phyloP scores from a whole-genome alignment of 306 rosid genomes.

The Castanea mollissima region DNA sequence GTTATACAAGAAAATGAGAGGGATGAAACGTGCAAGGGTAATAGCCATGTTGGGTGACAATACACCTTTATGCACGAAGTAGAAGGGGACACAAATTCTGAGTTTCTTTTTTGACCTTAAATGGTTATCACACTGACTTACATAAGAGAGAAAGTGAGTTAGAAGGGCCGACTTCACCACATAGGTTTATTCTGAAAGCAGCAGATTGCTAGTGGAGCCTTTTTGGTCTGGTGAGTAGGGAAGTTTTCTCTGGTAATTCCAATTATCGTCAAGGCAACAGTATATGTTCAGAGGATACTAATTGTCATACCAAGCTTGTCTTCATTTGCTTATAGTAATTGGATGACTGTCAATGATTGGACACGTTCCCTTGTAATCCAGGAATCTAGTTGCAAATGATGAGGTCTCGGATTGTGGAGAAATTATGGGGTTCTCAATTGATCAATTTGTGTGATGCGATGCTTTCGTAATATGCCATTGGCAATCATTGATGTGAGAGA shows the following conservation, averaged over 20 bases:
- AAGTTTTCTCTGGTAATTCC: slow-evolving; percentile 1
- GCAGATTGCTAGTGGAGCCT: slow-evolving; percentile 14
- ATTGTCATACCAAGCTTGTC: slow-evolving; percentile 6
- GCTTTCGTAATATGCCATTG: not conserved
- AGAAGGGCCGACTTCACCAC: not conserved
- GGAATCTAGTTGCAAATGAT: not conserved
- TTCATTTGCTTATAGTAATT: not conserved
- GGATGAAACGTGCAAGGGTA: slow-evolving; percentile 13
- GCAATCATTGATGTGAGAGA: not conserved
- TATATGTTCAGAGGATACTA: not conserved
- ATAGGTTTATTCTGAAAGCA: not conserved
- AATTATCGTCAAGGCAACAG: slow-evolving; percentile 4
- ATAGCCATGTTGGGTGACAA: slow-evolving; percentile 44
- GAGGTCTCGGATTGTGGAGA: too few species aligned
- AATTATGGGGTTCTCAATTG: too few species aligned
- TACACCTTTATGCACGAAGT: not conserved
- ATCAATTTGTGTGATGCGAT: too few species aligned
- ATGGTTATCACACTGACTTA: not conserved
- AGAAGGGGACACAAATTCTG: not conserved
- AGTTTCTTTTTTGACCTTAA: not conserved
- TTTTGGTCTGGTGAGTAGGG: not conserved
- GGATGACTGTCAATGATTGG: not conserved
- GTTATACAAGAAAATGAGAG: slow-evolving; percentile 32
- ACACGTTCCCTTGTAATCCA: not conserved
- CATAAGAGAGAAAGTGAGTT: not conserved